phyloP scores from a whole-genome alignment of 805 yeast species.

The Lachancea mirantina region DNA sequence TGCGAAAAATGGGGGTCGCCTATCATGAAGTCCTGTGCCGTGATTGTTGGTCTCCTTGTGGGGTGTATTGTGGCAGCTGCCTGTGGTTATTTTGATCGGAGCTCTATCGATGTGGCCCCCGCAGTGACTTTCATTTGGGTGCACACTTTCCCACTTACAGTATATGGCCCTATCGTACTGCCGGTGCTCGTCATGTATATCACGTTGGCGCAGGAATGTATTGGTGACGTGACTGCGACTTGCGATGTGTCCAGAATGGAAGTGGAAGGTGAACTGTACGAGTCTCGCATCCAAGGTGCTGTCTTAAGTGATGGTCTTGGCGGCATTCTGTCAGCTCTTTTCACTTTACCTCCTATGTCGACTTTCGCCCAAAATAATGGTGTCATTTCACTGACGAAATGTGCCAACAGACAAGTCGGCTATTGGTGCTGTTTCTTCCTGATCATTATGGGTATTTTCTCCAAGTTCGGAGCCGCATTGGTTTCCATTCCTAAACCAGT shows the following conservation, averaged over 20 bases:
- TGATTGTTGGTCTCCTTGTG: slow-evolving; percentile 71
- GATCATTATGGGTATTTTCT: slow-evolving; percentile 77
- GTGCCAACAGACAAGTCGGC: slow-evolving; percentile 79
- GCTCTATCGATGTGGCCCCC: slow-evolving; percentile 61
- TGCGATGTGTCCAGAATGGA: slow-evolving; percentile 83
- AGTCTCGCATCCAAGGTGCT: slow-evolving; percentile 89
- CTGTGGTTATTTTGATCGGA: slow-evolving; percentile 64
- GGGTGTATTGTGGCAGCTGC: slow-evolving; percentile 94
- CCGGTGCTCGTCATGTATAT: slow-evolving; percentile 81
- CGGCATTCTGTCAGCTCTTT: slow-evolving; percentile 67
- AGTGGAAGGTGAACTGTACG: slow-evolving; percentile 75
- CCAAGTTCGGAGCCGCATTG: slow-evolving; percentile 85
- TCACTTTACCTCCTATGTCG: slow-evolving; percentile 84
- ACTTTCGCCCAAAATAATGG: slow-evolving; percentile 95
- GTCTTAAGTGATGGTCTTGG: slow-evolving; percentile 81
- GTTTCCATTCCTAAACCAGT: slow-evolving; percentile 74
- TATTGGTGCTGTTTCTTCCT: slow-evolving; percentile 76
- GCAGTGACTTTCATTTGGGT: slow-evolving; percentile 84
- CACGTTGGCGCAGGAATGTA: slow-evolving; percentile 84
- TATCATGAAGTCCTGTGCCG: slow-evolving; percentile 90
- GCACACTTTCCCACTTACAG: slow-evolving; percentile 65
- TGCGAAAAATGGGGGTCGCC: slow-evolving; percentile 90
- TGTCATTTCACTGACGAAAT: slow-evolving; percentile 84
- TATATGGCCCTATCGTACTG: slow-evolving; percentile 80
- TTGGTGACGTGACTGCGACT: slow-evolving; percentile 92